Conservation (phyloP, 495 filamentous ascomycete genomes). For the Aspergillus conjunctus region DNA sequence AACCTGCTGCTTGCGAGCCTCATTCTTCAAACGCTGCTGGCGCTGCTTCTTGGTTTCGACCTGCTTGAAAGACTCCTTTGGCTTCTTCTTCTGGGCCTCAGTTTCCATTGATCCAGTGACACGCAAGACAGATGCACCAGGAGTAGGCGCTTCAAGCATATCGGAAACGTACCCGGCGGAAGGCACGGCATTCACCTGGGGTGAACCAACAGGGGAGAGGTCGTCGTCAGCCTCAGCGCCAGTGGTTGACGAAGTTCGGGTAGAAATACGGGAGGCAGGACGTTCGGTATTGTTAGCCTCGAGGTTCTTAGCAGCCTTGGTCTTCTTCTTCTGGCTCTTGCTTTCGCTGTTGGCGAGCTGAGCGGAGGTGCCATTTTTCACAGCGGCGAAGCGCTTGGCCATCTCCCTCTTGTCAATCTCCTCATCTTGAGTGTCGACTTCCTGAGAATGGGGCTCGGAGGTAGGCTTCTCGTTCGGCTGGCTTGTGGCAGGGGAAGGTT, state of each 20-base stretch:
- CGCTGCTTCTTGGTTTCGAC: conserved; percentile 88
- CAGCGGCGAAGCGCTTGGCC: conserved; percentile 65
- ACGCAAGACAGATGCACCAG: conserved; percentile 74
- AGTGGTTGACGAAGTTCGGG: conserved; percentile 67
- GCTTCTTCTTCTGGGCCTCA: conserved; percentile 67
- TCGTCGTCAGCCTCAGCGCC: conserved; percentile 84
- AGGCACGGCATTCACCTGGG: conserved; percentile 48
- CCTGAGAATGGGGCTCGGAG: conserved; percentile 40
- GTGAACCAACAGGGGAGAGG: conserved; percentile 66
- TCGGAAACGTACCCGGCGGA: conserved; percentile 69
- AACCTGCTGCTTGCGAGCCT: conserved; percentile 68
- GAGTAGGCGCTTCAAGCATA: conserved; percentile 76
- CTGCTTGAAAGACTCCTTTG: conserved; percentile 59
- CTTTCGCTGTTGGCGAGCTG: conserved; percentile 39
- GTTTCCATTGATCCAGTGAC: conserved; percentile 65
- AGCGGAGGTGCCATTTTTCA: conserved; percentile 62
- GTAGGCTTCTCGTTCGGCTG: conserved; percentile 41
- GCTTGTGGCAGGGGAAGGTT: conserved; percentile 29
- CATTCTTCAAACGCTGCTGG: conserved; percentile 79
- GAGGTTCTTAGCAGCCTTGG: conserved; percentile 41
- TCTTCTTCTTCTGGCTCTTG: conserved; percentile 61
- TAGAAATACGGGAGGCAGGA: conserved; percentile 50
- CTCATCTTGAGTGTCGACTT: conserved; percentile 54
- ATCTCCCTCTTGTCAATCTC: conserved; percentile 71
- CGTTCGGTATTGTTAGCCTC: conserved; percentile 41